Percentiles rank a stretch among this genome's conserved stretches.
phyloP scores from a whole-genome alignment of 2,329 filamentous ascomycete species.

The Penicillium paneum region DNA sequence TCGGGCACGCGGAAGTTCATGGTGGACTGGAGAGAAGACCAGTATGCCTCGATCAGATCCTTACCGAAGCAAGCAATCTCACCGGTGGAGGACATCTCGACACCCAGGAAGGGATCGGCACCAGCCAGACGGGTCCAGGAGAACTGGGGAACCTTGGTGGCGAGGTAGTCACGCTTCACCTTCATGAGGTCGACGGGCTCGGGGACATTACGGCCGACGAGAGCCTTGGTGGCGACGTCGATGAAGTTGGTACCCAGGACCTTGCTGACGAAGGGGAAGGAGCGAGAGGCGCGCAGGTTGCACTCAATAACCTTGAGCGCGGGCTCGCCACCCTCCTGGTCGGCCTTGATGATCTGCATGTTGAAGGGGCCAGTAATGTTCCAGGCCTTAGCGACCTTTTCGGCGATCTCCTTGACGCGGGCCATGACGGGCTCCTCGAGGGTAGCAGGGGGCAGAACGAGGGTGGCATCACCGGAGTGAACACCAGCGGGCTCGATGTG shows the following conservation, averaged over 20 bases:
- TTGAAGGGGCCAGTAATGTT: slow-evolving; percentile 98
- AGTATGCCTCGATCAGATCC: slow-evolving; percentile 94
- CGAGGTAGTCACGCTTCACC: slow-evolving; percentile 83
- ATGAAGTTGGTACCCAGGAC: slow-evolving; percentile 96
- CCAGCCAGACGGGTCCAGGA: slow-evolving; percentile 97
- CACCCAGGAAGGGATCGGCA: slow-evolving; percentile 93
- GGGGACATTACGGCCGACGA: slow-evolving; percentile 80
- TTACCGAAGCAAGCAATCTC: slow-evolving; percentile 99
- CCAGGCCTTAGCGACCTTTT: slow-evolving; percentile 96
- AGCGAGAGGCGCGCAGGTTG: slow-evolving; percentile 94
- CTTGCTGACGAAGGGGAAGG: slow-evolving; percentile 98
- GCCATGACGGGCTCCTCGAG: slow-evolving; percentile 75
- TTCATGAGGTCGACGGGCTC: slow-evolving; percentile 85
- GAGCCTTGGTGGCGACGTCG: slow-evolving; percentile 87
- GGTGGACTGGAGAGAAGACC: slow-evolving; percentile 89
- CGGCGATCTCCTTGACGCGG: slow-evolving; percentile 89
- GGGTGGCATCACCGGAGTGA: slow-evolving; percentile 93
- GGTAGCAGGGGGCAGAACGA: slow-evolving; percentile 81
- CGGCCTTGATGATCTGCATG: slow-evolving; percentile 98
- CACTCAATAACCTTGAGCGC: slow-evolving; percentile 95
- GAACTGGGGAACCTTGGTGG: slow-evolving; percentile 98
- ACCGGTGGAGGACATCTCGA: slow-evolving; percentile 95
- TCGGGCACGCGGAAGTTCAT: slow-evolving; percentile 99
- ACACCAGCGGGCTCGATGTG: slow-evolving; percentile 97
- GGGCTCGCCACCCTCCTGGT: slow-evolving; percentile 69